These are phyloP conservation scores for Dothideomycetidae sp. DNA, from an alignment of 2,329 filamentous ascomycete species.

Conservation along the genomic window DNA sequence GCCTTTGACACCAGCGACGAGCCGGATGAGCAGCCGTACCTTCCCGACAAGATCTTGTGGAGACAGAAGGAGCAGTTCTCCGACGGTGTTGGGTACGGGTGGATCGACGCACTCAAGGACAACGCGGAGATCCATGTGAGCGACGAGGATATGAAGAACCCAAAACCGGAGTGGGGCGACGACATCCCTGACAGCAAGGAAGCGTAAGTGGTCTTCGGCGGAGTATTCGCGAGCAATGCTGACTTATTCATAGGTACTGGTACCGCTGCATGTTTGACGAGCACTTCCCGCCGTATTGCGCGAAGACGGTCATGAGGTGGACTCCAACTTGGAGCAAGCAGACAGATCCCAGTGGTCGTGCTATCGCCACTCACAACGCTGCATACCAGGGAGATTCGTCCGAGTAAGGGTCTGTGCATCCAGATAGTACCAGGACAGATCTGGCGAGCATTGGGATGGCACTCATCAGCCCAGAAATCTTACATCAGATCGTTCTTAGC, in stretches of 20 bases:
- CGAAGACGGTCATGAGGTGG: slow-evolving; percentile 89
- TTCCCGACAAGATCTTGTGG: slow-evolving; percentile 94
- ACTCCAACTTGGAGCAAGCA: slow-evolving; percentile 95
- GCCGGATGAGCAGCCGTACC: slow-evolving; percentile 65
- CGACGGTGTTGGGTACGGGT: slow-evolving; percentile 95
- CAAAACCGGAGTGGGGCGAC: slow-evolving; percentile 85
- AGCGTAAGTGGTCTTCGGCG: slow-evolving; percentile 45
- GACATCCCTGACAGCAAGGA: slow-evolving; percentile 96
- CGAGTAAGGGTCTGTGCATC: too few species aligned
- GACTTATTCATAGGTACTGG: slow-evolving; percentile 54
- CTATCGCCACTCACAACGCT: slow-evolving; percentile 22
- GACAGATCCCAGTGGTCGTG: slow-evolving; percentile 79
- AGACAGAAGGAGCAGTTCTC: slow-evolving; percentile 99
- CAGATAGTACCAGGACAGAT: too few species aligned
- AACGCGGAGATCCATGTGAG: slow-evolving; percentile 78
- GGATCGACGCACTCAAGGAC: slow-evolving; percentile 97
- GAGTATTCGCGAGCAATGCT: not conserved
- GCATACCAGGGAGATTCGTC: slow-evolving; percentile 19
- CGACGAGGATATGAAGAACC: slow-evolving; percentile 97
- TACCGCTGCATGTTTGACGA: slow-evolving; percentile 98
- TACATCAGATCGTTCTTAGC: too few species aligned
- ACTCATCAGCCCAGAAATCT: too few species aligned
- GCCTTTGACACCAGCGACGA: slow-evolving; percentile 90
- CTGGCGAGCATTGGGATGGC: too few species aligned
- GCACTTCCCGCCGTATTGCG: slow-evolving; percentile 87